These are phyloP conservation scores for Oryza meyeriana DNA, from an alignment of 176 grass and related monocot species.

Conservation along the genomic window DNA sequence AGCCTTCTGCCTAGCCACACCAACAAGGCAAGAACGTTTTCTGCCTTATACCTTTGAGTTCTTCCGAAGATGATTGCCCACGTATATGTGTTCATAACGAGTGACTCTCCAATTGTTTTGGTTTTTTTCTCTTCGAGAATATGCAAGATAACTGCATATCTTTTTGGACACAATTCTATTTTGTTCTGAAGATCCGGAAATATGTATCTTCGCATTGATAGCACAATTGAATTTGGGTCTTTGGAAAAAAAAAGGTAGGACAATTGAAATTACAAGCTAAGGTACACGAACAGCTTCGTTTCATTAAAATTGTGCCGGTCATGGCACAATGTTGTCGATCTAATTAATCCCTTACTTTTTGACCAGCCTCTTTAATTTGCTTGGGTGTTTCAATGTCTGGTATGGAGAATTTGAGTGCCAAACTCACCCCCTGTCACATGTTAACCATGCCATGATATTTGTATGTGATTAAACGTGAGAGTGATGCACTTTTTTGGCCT, in stretches of 20 bases:
- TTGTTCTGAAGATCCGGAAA: neutral
- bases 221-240: neutral
- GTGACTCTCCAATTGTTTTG: neutral
- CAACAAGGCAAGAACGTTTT: neutral
- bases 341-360: neutral
- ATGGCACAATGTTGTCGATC: neutral
- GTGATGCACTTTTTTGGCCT: neutral
- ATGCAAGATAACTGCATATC: neutral
- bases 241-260: neutral
- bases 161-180: neutral
- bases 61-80: neutral
- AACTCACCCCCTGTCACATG: neutral
- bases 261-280: neutral
- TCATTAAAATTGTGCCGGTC: neutral
- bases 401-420: neutral
- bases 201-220: neutral
- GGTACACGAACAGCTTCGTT: neutral
- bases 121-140: neutral
- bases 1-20: neutral
- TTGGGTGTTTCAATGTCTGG: neutral
- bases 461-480: neutral
- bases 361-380: neutral
- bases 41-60: neutral
- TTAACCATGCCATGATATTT: conserved; percentile 10
- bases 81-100: neutral